phyloP scores from a whole-genome alignment of 495 filamentous ascomycete genomes.

The Neurospora africana region DNA sequence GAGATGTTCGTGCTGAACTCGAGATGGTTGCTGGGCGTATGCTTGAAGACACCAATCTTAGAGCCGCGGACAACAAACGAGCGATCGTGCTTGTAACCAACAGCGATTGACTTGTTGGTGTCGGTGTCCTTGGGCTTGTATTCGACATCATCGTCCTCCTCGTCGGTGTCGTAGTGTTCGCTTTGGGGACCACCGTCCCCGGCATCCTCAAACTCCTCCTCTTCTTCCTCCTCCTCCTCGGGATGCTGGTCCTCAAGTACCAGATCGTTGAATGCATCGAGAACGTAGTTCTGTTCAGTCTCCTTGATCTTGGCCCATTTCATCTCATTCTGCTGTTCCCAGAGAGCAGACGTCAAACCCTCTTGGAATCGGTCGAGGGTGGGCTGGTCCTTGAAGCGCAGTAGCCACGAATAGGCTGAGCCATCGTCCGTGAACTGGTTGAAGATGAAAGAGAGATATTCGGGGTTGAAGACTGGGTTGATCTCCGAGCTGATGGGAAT shows the following conservation, averaged over 20 bases:
- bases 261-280: constrained; percentile 92
- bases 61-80: constrained; percentile 94
- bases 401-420: constrained; percentile 88
- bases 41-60: constrained; percentile 98
- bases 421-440: constrained; percentile 87
- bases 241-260: constrained; percentile 69
- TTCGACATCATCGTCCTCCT: constrained; percentile 78
- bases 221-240: constrained; percentile 51
- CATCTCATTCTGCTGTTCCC: constrained; percentile 91
- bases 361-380: constrained; percentile 83
- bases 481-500: constrained; percentile 78
- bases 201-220: constrained; percentile 52
- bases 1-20: constrained; percentile 97
- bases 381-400: constrained; percentile 77
- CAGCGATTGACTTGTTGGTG: constrained; percentile 91
- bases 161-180: constrained; percentile 78
- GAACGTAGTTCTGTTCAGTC: constrained; percentile 82
- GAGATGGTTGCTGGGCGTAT: constrained; percentile 81
- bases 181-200: constrained; percentile 48
- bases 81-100: constrained; percentile 94
- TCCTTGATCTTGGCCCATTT: constrained; percentile 93
- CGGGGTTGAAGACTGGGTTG: constrained; percentile 98
- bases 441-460: constrained; percentile 96
- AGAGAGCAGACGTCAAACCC: constrained; percentile 86
- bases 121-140: constrained; percentile 65